phyloP scores from a whole-genome alignment of 169 alveolate genomes.

The Plasmodium gaboni region DNA sequence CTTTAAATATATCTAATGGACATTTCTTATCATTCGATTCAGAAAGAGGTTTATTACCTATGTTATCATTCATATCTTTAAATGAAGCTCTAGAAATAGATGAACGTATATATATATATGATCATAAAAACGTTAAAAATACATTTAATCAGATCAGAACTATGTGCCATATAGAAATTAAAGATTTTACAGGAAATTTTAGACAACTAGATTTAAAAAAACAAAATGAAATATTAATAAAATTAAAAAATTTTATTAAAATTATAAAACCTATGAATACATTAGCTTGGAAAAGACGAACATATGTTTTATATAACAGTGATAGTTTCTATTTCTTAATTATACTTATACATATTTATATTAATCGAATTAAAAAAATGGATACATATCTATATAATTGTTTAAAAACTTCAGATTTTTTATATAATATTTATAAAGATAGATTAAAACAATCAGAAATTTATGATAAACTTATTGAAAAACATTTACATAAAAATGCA shows the following conservation, averaged over 20 bases:
- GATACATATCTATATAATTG: slow-evolving; percentile 61
- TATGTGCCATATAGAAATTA: slow-evolving; percentile 63
- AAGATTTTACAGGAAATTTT: slow-evolving; percentile 63
- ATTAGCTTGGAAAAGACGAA: slow-evolving; percentile 66
- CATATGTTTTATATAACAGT: slow-evolving; percentile 50
- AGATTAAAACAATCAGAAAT: slow-evolving; percentile 60
- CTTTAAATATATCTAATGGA: slow-evolving; percentile 33
- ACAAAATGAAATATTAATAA: slow-evolving; percentile 58
- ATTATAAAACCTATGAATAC: slow-evolving; percentile 37
- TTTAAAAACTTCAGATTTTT: slow-evolving; percentile 47
- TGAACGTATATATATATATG: slow-evolving; percentile 62
- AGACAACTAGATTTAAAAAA: slow-evolving; percentile 67
- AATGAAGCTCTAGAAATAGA: slow-evolving; percentile 57
- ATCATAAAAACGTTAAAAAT: slow-evolving; percentile 57
- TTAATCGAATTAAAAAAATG: slow-evolving; percentile 56
- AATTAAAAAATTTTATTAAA: slow-evolving; percentile 36
- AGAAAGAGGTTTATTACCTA: slow-evolving; percentile 54
- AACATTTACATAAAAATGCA: slow-evolving; percentile 70
- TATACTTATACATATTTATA: slow-evolving; percentile 53
- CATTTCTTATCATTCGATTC: slow-evolving; percentile 41
- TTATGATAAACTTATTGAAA: slow-evolving; percentile 50
- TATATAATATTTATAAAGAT: slow-evolving; percentile 51
- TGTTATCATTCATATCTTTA: slow-evolving; percentile 50
- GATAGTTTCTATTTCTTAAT: slow-evolving; percentile 47
- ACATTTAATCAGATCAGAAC: slow-evolving; percentile 50